Base-by-base conservation (phyloP, 371 early-diverging fungal genomes). In the Mucor ambiguus region DNA sequence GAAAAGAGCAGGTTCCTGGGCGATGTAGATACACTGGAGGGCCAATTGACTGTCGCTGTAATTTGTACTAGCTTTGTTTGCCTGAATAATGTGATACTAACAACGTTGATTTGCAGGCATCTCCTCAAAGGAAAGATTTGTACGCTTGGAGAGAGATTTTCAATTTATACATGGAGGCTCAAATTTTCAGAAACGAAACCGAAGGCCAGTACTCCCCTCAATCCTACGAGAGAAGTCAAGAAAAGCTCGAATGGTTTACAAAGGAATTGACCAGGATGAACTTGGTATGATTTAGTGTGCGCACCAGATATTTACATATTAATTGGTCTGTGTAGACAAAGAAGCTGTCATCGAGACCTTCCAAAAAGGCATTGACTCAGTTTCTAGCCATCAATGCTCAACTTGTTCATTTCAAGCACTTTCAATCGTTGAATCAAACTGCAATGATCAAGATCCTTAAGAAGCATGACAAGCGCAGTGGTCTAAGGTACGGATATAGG, bases 381-480 rank as follows among this genome's bases (percentile, higher is more conserved):
- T 90, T 91, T 52, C 73, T 87, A 33, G 79, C 89, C 60, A 75
- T 92, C 26, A 93, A 93, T 67, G 74, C 83, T 14, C 89, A 90
- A 44, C 73, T 93, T n/a, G 83, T 91, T 11, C 70, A 78, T 28
- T 77, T 91, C 74, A 84, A 85, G 60, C 83, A 85, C 52, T 88
- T 91, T 63, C 82, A 86, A 49, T 79, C 79, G 22, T 68, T 93
- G 44, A 92, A 92, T 79, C 87, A 86, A 54, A 90, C 85, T 14
- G 91, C 90, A 2, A 85, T 92, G 68, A 83, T 81, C 29, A 92
- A 92, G 70, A 90, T 92, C 9, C 74, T 93, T 14, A 92, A 92
- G 75, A 92, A 92, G 65, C 91, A 92, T 61, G 93, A 92, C 72
- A 92, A 92, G 69, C 79, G 89, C 49, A 89, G 90, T 8, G 87